phyloP scores from a whole-genome alignment of 495 filamentous ascomycete species.

The Entonaema liquescens region DNA sequence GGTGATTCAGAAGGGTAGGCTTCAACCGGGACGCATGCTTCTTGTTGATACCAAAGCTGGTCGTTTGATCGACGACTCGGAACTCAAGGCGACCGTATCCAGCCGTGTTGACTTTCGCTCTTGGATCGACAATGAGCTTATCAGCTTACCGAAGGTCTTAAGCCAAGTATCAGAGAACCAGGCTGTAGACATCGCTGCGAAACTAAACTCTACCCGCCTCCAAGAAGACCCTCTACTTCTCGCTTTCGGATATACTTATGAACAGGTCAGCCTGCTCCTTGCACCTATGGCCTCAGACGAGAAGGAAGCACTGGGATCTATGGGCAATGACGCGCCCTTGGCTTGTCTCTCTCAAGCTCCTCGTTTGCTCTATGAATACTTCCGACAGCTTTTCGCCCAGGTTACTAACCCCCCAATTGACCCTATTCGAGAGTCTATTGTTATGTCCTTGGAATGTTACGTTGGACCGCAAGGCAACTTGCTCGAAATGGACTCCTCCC shows the following conservation, averaged over 20 bases:
- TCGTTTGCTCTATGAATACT: conserved; percentile 95
- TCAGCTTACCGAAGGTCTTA: conserved; percentile 80
- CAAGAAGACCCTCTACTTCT: conserved; percentile 87
- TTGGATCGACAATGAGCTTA: conserved; percentile 88
- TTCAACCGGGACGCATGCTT: conserved; percentile 97
- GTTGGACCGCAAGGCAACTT: conserved; percentile 98
- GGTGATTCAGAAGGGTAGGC: conserved; percentile 91
- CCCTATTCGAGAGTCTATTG: conserved; percentile 96
- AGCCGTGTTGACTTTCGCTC: conserved; percentile 83
- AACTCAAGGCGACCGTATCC: conserved; percentile 90
- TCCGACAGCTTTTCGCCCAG: conserved; percentile 98
- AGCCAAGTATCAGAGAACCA: conserved; percentile 42
- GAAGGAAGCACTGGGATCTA: conserved; percentile 98
- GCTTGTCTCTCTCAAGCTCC: conserved; percentile 91
- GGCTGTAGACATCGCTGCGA: conserved; percentile 66
- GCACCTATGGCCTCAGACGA: conserved; percentile 98
- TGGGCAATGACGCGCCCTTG: conserved; percentile 98
- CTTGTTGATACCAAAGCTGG: conserved; percentile 95
- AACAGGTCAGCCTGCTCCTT: conserved; percentile 93
- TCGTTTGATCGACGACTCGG: conserved; percentile 93
- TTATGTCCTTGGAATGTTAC: conserved; percentile 99
- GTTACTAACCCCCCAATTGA: conserved; percentile 99
- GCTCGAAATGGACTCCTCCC: conserved; percentile 89
- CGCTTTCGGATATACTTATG: conserved; percentile 95
- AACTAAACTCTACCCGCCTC: conserved; percentile 75